phyloP scores from a whole-genome alignment of 257 asterid genomes.

The Rehmannia glutinosa region DNA sequence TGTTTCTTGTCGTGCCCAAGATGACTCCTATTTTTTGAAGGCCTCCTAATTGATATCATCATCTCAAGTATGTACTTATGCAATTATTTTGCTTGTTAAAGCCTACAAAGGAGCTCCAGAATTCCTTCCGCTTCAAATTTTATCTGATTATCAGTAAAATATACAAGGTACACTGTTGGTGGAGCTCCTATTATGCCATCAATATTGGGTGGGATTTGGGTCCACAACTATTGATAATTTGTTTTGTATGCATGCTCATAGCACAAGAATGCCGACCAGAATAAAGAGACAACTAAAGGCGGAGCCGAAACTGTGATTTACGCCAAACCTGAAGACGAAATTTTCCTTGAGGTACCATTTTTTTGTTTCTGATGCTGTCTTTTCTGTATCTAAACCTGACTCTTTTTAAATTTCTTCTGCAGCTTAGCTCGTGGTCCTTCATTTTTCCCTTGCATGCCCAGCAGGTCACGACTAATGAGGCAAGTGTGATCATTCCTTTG shows the following conservation, averaged over 20 bases:
- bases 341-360: constrained; percentile 53
- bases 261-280: constrained; percentile 56
- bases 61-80: constrained; percentile 2
- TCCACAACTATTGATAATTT: constrained; percentile 2
- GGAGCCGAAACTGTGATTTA: constrained; percentile 57
- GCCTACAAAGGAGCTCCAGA: constrained; percentile 78
- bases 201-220: neutral
- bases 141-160: constrained; percentile 76
- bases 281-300: constrained; percentile 23
- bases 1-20: neutral
- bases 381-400: constrained; percentile 10
- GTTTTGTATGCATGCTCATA: constrained; percentile 18
- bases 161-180: constrained; percentile 52
- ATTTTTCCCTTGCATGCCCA: constrained; percentile 62
- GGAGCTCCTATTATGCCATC: neutral
- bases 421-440: constrained; percentile 95
- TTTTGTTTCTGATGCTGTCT: neutral
- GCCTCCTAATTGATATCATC: neutral
- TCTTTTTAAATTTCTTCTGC: constrained; percentile 28
- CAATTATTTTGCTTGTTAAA: constrained; percentile 27
- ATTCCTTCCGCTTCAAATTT: constrained; percentile 61
- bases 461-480: constrained; percentile 65
- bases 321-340: constrained; percentile 73
- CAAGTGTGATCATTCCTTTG: constrained; percentile 19
- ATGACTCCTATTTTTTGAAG: neutral